These are phyloP conservation scores for Rhinocladiella mackenziei DNA, from an alignment of 2,329 filamentous ascomycete genomes.

Conservation along the genomic window DNA sequence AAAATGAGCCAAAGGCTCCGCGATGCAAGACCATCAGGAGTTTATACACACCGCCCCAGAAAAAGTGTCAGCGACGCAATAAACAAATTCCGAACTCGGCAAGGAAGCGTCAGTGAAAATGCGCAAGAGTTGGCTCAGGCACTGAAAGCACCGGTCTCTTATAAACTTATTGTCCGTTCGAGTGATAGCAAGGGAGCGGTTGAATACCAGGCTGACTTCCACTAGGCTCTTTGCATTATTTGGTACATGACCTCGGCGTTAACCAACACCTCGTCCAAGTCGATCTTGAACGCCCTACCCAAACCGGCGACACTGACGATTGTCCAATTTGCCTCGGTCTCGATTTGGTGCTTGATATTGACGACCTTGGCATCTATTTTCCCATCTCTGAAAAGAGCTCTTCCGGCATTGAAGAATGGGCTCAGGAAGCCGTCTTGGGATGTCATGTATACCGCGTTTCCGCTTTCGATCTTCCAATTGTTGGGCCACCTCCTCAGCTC, in stretches of 20 bases:
- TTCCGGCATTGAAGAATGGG: slow-evolving; percentile 78
- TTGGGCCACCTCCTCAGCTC: slow-evolving; percentile 90
- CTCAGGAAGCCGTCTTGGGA: slow-evolving; percentile 77
- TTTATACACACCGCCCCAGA: slow-evolving; percentile 60
- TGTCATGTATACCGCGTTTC: slow-evolving; percentile 81
- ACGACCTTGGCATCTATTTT: slow-evolving; percentile 71
- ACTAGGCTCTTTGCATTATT: slow-evolving; percentile 75
- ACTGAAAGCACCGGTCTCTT: slow-evolving; percentile 82
- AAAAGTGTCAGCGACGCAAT: slow-evolving; percentile 91
- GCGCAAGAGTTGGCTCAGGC: slow-evolving; percentile 90
- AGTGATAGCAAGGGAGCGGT: slow-evolving; percentile 31
- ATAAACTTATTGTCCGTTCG: slow-evolving; percentile 85
- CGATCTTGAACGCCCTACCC: slow-evolving; percentile 85
- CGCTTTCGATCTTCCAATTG: slow-evolving; percentile 87
- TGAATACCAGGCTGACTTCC: slow-evolving; percentile 24
- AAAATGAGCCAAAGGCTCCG: slow-evolving; percentile 45
- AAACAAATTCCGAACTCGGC: slow-evolving; percentile 71
- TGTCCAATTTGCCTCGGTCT: slow-evolving; percentile 90
- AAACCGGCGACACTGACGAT: slow-evolving; percentile 89
- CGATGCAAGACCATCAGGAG: slow-evolving; percentile 15
- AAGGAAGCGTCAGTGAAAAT: slow-evolving; percentile 84
- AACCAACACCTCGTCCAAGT: slow-evolving; percentile 96
- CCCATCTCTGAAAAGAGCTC: slow-evolving; percentile 62
- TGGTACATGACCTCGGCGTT: slow-evolving; percentile 96
- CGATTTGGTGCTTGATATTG: slow-evolving; percentile 76